Evolutionary conservation across 768 basidiomycete genomes (phyloP), one percentile per base, ranked within the genome.

Genomic region (Tylopilus balloui): DNA sequence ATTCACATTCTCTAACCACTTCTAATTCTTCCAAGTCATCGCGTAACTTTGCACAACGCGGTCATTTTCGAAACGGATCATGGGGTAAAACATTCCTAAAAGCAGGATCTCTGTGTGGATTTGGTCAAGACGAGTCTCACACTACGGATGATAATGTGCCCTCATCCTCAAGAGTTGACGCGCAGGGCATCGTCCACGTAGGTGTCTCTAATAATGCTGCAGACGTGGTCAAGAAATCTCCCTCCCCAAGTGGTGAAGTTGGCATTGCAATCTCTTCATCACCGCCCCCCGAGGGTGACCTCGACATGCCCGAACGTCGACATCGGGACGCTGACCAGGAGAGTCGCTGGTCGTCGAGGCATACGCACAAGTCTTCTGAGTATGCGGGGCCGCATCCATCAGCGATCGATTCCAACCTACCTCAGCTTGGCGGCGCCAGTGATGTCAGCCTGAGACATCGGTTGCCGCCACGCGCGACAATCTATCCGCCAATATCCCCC

Each of bases 181-280:
- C 49, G 5, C 70, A 63, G 20, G 65, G 55, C 38, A 46, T 58
- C 3, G 48, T 63, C 19, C 38, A 42, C 20, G 34, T 52, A 0
- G 35, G 45, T 3, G 44, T 54, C 15, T 19, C 45, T 14, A 12
- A 41, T 13, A 11, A 27, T 20, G 19, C 25, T 1, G n/a, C 29
- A 21, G 50, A 55, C n/a, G 29, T 20, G 3, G 28, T 17, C 25
- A 56, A 60, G 29, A 42, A 48, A 1, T 71, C 72, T 14, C 67
- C 70, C 1, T 58, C 64, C 6, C 71, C 69, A 10, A 65, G 55
- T 6, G 58, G 52, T 13, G 61, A 65, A 35, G 67, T 78, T 1
- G 77, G 77, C 11, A 67, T 78, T 45, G 78, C 77, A 5, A 62
- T 78, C 25, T 50, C 54, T n/a, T 70, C 75, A 4, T 65, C 72